These are phyloP conservation scores for Metschnikowia peoriensis DNA, from an alignment of 805 yeast species.

Conservation along the genomic window DNA sequence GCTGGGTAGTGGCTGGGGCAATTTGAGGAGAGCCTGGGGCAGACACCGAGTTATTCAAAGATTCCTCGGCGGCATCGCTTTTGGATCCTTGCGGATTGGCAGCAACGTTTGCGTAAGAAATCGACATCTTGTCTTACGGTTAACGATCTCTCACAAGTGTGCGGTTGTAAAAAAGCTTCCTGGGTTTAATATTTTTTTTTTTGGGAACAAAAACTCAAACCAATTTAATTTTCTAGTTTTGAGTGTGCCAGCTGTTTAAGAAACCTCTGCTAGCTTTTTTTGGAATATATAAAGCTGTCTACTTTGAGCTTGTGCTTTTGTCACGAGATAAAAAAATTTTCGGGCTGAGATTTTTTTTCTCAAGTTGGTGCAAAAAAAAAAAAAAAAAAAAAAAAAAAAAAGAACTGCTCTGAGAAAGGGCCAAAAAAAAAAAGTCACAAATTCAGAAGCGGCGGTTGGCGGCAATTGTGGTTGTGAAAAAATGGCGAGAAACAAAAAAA, in stretches of 20 bases:
- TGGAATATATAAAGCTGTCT: constrained; percentile 3
- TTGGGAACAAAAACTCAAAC: not conserved
- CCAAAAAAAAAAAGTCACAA: constrained; percentile 12
- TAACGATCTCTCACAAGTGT: not conserved
- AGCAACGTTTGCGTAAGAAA: constrained; percentile 44
- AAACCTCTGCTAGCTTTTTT: constrained; percentile 1
- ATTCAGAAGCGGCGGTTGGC: constrained; percentile 2
- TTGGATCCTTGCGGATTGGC: constrained; percentile 30
- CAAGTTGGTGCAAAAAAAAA: constrained; percentile 7
- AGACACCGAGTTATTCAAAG: constrained; percentile 8
- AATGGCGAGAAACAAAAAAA: not conserved
- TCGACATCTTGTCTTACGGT: constrained; percentile 17
- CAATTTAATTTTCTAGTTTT: not conserved
- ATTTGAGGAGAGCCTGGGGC: constrained; percentile 6
- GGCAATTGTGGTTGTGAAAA: constrained; percentile 5
- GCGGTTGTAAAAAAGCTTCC: constrained; percentile 1
- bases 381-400: constrained; percentile 5
- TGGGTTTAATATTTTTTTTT: not conserved
- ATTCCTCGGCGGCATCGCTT: constrained; percentile 13
- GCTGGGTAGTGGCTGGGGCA: constrained; percentile 1
- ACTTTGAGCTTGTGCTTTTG: constrained; percentile 7
- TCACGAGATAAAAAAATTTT: constrained; percentile 10
- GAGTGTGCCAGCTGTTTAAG: not conserved
- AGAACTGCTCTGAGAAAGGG: not conserved
- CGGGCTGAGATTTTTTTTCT: constrained; percentile 10